phyloP scores from a whole-genome alignment of 352 stramenopile genomes.

The Phytophthora agathidicida region DNA sequence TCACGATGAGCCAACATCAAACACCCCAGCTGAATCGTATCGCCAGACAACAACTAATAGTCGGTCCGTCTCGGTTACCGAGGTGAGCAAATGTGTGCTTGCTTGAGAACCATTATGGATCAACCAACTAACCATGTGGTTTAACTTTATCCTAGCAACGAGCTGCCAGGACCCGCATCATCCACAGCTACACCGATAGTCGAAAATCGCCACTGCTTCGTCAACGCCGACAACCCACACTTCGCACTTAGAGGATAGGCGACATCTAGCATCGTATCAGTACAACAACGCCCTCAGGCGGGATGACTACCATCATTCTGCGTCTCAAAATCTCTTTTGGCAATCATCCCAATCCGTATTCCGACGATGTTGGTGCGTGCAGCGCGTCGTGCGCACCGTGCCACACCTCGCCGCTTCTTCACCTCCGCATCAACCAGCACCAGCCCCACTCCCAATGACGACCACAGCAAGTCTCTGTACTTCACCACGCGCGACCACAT shows the following conservation, averaged over 20 bases:
- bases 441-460: background rate
- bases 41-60: conserved; percentile 15
- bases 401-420: conserved; percentile 17
- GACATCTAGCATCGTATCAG: conserved; percentile 24
- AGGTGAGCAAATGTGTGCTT: conserved; percentile 18
- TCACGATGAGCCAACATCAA: conserved; percentile 16
- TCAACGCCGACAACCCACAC: conserved; percentile 3
- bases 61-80: too few relatives aligned
- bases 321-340: conserved; percentile 1
- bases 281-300: background rate
- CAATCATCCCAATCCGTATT: conserved; percentile 5
- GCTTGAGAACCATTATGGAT: background rate
- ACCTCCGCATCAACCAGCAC: conserved; percentile 1
- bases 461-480: conserved; percentile 44
- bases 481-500: conserved; percentile 81
- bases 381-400: conserved; percentile 15
- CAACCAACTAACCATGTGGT: conserved; percentile 3
- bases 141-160: conserved; percentile 6
- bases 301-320: conserved; percentile 23
- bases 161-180: background rate
- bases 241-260: conserved; percentile 16
- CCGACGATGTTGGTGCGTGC: conserved; percentile 28
- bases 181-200: conserved; percentile 2
- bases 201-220: background rate
- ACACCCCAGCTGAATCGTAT: conserved; percentile 17